Percentiles rank a stretch among this genome's conserved stretches.
Conservation (phyloP, 768 basidiomycete species). For the Megacollybia marginata region DNA sequence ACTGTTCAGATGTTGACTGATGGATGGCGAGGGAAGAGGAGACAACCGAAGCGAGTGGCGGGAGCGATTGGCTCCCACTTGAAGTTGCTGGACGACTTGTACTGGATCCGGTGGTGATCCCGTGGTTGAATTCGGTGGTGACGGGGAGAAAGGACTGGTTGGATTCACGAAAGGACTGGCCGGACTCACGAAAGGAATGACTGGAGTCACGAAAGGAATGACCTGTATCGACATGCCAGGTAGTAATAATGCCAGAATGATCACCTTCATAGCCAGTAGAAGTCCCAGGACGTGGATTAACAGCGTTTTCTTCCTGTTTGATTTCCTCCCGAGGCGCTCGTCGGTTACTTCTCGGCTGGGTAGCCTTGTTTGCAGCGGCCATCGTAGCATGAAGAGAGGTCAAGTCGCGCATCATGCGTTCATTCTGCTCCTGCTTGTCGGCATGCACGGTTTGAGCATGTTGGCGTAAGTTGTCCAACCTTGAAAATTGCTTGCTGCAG, state of each 20-base stretch:
- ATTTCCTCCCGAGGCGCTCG: constrained; percentile 15
- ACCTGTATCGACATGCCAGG: constrained; percentile 5
- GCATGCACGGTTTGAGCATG: constrained; percentile 96
- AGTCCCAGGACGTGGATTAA: constrained; percentile 59
- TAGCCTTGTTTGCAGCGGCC: constrained; percentile 48
- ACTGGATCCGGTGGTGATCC: background rate
- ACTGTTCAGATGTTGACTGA: constrained; percentile 29
- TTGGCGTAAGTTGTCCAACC: constrained; percentile 94
- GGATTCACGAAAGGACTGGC: constrained; percentile 13
- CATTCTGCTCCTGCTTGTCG: constrained; percentile 87
- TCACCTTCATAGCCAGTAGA: constrained; percentile 65
- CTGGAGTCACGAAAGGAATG: constrained; percentile 4
- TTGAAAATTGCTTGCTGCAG: constrained; percentile 91
- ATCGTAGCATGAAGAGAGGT: constrained; percentile 78
- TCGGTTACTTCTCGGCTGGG: constrained; percentile 5
- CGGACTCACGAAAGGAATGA: constrained; percentile 8
- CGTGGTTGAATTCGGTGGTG: background rate
- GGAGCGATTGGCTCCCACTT: constrained; percentile 45
- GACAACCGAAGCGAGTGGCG: constrained; percentile 72
- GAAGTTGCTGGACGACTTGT: background rate
- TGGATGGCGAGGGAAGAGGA: constrained; percentile 51
- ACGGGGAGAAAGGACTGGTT: constrained; percentile 15
- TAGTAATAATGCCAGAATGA: background rate
- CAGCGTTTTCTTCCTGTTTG: constrained; percentile 33
- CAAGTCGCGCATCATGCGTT: constrained; percentile 87